These are phyloP conservation scores for Trichomonas tenax DNA, from an alignment of 208 protist species.

Conservation along the genomic window DNA sequence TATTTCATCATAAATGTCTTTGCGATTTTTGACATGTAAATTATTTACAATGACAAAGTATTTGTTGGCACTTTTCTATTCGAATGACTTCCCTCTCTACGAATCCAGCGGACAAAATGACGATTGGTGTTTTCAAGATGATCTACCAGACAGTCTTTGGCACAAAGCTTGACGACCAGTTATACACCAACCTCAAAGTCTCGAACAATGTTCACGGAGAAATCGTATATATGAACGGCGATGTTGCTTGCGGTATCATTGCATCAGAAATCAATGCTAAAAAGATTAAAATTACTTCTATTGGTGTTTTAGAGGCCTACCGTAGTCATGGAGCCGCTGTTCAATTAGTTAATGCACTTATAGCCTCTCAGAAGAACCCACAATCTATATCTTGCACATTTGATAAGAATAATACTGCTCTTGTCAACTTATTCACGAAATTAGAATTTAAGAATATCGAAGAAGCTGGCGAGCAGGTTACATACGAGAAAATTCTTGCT, in stretches of 20 bases:
- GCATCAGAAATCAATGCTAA: not conserved
- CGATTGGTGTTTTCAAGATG: not conserved
- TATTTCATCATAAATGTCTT: too few species aligned
- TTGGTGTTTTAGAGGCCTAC: not conserved
- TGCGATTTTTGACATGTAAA: too few species aligned
- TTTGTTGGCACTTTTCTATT: too few species aligned
- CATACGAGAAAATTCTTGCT: not conserved
- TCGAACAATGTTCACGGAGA: not conserved
- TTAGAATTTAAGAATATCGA: not conserved
- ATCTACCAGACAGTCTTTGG: not conserved
- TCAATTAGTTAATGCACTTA: not conserved
- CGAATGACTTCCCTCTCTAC: not conserved
- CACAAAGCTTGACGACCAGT: not conserved
- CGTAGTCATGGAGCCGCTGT: not conserved
- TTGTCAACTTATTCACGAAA: not conserved
- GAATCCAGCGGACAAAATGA: not conserved
- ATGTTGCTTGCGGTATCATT: not conserved
- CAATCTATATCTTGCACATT: not conserved
- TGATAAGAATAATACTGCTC: not conserved
- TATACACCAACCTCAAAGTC: not conserved
- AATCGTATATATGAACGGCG: not conserved
- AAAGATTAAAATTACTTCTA: not conserved
- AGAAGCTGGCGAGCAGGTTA: not conserved
- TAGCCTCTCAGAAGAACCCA: not conserved
- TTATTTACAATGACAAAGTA: too few species aligned